phyloP scores from a whole-genome alignment of 345 rosid species.

The Reutealis trisperma region DNA sequence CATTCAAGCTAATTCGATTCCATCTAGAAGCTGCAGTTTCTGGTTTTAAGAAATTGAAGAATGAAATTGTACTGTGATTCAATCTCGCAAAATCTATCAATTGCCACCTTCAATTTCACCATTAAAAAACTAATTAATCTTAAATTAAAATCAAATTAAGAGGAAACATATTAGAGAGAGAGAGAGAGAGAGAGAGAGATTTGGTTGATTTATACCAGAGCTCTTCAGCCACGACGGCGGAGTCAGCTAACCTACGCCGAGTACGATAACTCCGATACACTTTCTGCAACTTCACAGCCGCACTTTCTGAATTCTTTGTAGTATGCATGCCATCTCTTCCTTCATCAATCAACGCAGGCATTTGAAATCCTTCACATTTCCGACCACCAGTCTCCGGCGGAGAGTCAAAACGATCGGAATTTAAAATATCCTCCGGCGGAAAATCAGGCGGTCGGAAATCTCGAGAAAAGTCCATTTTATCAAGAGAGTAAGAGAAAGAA shows the following conservation, averaged over 20 bases:
- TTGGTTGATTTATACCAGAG: conserved; percentile 51
- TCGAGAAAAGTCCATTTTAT: conserved; percentile 22
- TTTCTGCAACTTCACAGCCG: conserved; percentile 77
- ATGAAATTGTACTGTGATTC: conserved; percentile 75
- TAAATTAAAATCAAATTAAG: not conserved
- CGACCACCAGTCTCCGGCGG: not conserved
- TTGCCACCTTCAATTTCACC: conserved; percentile 65
- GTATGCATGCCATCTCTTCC: conserved; percentile 11
- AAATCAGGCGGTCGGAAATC: conserved; percentile 14
- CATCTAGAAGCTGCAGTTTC: conserved; percentile 76
- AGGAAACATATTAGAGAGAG: not conserved
- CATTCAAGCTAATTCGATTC: conserved; percentile 71
- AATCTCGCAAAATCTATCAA: conserved; percentile 77
- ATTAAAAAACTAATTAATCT: conserved; percentile 10
- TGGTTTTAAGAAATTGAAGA: conserved; percentile 66
- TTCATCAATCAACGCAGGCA: not conserved
- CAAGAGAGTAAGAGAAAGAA: conserved; percentile 32
- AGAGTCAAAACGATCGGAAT: not conserved
- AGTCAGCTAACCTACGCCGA: conserved; percentile 85
- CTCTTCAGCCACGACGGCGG: conserved; percentile 88
- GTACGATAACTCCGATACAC: conserved; percentile 88
- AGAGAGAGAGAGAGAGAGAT: not conserved
- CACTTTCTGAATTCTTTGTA: conserved; percentile 4
- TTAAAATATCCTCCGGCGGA: not conserved
- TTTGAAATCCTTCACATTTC: not conserved